Base-by-base conservation (phyloP, 2,329 filamentous ascomycete genomes). In the Monilinia fructigena region DNA sequence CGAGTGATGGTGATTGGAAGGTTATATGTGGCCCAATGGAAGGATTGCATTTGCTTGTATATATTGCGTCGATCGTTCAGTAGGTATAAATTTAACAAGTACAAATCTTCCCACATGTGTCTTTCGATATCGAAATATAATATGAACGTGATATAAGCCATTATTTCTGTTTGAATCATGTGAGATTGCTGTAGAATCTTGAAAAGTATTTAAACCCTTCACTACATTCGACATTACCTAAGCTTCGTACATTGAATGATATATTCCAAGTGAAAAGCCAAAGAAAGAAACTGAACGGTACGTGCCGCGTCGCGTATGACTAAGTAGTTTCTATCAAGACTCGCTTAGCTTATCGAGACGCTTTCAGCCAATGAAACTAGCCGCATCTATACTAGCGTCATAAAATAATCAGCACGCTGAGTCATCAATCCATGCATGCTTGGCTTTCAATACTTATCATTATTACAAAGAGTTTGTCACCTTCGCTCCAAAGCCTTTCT, bases 391-490 rank as follows among this genome's bases (percentile, higher is more conserved):
- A 48, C 28, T 65, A 65, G 63, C 40, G 53, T 4, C 12, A 0
- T 26, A 28, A 40, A 20, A 20, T 20, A 11, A 11, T 47, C 10
- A 35, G 31, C 31, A 42, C 28, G 56, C 40, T 56, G 8, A 20
- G 38, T 26, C 26, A 26, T 20, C 42, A 16, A 35, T 26, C 26
- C 23, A 20, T 23, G 48, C 23, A 35, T 26, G 40, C 23, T 31
- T 23, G 48, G 38, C 38, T 40, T 47, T 48, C 47, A 23, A 40
- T 42, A 48, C 23, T 58, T 42, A 50, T 6, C 3, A 16, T 23
- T 7, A 16, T 11, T n/a, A 52, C 23, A 65, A 65, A 65, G 63
- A 52, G 42, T 56, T 59, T 65, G 63, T 65, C 62, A 65, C 45
- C 42, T 58, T 58, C 54, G 28, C 45, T 54, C 45, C 45, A 47